These are phyloP conservation scores for Panaeolus papilionaceus DNA, from an alignment of 768 basidiomycete genomes.

Conservation along the genomic window DNA sequence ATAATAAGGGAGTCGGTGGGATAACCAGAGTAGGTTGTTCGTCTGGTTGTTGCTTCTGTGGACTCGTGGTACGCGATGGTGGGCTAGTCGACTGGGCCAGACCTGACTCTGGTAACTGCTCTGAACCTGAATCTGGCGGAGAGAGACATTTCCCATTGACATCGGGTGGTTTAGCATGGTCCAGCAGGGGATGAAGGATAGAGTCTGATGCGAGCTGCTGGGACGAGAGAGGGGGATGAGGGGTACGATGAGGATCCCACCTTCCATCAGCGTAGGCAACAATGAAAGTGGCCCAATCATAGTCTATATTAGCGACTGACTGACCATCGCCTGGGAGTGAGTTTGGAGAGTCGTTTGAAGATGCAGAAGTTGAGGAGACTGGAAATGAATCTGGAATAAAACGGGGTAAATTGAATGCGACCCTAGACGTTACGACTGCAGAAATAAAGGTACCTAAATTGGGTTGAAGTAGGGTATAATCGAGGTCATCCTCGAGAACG, in stretches of 20 bases:
- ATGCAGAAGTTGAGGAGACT: neutral
- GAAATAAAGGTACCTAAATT: slow-evolving; percentile 15
- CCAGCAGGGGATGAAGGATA: slow-evolving; percentile 31
- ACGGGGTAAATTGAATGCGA: neutral
- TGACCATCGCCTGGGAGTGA: slow-evolving; percentile 19
- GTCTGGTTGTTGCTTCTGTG: slow-evolving; percentile 1
- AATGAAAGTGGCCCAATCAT: slow-evolving; percentile 81
- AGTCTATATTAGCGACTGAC: slow-evolving; percentile 23
- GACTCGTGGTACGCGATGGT: neutral
- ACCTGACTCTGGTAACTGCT: neutral
- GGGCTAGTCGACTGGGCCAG: neutral
- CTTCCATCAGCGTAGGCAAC: slow-evolving; percentile 76
- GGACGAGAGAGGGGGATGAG: slow-evolving; percentile 55
- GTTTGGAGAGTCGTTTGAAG: neutral
- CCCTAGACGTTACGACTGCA: neutral
- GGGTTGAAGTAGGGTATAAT: slow-evolving; percentile 15
- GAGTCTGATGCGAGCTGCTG: slow-evolving; percentile 24
- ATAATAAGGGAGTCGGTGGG: slow-evolving; percentile 21
- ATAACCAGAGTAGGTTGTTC: slow-evolving; percentile 20
- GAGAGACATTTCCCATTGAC: neutral
- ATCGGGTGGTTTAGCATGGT: slow-evolving; percentile 4
- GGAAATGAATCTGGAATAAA: slow-evolving; percentile 16
- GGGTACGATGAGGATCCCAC: slow-evolving; percentile 81
- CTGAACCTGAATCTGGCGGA: neutral
- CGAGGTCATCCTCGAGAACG: slow-evolving; percentile 32